Evolutionary conservation across 1,139 yeast genomes (phyloP).

Genomic region (Debaryomyces coudertii): DNA sequence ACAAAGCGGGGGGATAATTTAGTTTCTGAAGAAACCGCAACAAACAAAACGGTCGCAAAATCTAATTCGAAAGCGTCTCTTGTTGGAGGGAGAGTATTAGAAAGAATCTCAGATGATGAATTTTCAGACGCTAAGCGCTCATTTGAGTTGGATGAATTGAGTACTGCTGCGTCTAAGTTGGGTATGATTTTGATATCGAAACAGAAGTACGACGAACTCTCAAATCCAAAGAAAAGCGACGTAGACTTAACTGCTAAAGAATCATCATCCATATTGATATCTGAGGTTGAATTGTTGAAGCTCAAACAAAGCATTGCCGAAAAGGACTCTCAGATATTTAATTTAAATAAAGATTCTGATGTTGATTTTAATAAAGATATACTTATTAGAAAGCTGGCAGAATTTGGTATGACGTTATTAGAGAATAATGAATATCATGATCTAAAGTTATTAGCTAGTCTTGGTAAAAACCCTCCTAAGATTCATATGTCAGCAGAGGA

Average conservation of each 20-base stretch:
- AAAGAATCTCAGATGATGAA: constrained; percentile 20
- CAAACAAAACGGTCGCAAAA: not conserved
- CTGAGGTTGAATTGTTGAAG: constrained; percentile 31
- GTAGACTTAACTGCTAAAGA: constrained; percentile 22
- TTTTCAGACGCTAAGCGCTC: constrained; percentile 21
- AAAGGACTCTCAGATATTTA: constrained; percentile 35
- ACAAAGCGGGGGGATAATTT: constrained; percentile 19
- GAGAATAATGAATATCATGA: constrained; percentile 34
- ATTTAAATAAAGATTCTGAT: constrained; percentile 22
- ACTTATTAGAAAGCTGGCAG: constrained; percentile 41
- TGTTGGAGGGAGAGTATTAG: constrained; percentile 36
- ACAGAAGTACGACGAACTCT: constrained; percentile 24
- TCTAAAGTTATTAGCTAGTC: constrained; percentile 21
- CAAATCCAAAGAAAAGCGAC: constrained; percentile 15
- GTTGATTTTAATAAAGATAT: constrained; percentile 26
- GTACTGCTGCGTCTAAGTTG: constrained; percentile 31
- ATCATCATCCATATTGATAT: constrained; percentile 21
- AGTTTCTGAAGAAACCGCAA: constrained; percentile 11
- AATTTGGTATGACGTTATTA: constrained; percentile 37
- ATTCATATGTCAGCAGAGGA: constrained; percentile 21
- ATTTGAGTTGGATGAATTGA: constrained; percentile 33
- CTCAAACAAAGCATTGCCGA: constrained; percentile 38
- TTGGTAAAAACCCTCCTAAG: constrained; percentile 18
- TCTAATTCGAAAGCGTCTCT: not conserved
- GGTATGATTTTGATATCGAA: constrained; percentile 42